Evolutionary conservation across 345 rosid genomes (phyloP).

Genomic region (Eucalyptus polyanthemos): DNA sequence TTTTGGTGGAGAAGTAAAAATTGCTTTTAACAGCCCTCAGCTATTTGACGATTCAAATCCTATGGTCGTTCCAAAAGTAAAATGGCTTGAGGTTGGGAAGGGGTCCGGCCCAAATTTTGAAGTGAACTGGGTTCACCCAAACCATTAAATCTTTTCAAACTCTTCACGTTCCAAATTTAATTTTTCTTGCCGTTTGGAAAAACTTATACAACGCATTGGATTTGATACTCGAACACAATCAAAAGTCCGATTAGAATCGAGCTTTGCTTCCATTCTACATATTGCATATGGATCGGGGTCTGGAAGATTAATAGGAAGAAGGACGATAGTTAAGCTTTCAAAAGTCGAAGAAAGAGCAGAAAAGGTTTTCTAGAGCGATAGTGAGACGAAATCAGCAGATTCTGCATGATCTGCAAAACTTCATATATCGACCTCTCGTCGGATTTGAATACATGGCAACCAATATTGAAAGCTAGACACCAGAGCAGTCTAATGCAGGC

Average conservation of each 20-base stretch:
- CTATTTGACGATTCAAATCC: neutral
- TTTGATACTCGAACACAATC: neutral
- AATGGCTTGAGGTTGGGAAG: neutral
- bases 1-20: neutral
- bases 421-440: neutral
- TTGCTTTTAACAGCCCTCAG: neutral
- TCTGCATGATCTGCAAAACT: neutral
- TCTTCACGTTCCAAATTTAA: neutral
- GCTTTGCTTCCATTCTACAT: neutral
- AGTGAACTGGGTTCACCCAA: neutral
- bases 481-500: neutral
- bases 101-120: neutral
- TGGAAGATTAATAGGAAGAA: neutral
- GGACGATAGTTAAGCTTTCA: neutral
- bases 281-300: neutral
- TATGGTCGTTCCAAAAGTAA: neutral
- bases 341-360: neutral
- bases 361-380: neutral
- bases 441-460: neutral
- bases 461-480: neutral
- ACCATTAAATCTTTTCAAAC: neutral
- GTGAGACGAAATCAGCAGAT: neutral
- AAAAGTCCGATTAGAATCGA: neutral
- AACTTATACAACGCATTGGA: neutral
- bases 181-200: neutral